Evolutionary conservation across 306 rosid genomes (phyloP).

Genomic region (Inga leiocalycina): DNA sequence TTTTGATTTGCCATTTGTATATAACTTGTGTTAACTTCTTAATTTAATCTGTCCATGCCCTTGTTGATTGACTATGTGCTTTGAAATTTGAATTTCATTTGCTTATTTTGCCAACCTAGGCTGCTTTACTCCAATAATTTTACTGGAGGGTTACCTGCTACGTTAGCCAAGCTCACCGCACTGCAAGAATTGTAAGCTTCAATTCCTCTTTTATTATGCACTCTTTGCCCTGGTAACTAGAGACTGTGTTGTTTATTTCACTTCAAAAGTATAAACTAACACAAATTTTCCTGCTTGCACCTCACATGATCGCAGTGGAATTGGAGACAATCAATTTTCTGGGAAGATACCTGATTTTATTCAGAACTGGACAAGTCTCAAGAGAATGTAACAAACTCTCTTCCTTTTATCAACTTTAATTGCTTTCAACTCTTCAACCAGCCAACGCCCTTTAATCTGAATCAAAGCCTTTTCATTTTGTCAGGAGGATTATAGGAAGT

Average conservation of each 20-base stretch:
- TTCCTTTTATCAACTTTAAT: background rate
- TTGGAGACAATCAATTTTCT: conserved; percentile 52
- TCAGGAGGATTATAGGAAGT: conserved; percentile 55
- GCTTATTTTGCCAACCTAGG: conserved; percentile 35
- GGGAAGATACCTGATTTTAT: conserved; percentile 75
- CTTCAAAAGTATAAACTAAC: background rate
- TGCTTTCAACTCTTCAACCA: conserved; percentile 21
- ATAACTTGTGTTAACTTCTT: background rate
- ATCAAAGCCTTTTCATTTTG: background rate
- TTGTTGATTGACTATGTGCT: conserved; percentile 1
- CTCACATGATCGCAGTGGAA: conserved; percentile 47
- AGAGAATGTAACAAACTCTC: background rate
- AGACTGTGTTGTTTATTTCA: background rate
- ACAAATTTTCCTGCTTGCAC: background rate
- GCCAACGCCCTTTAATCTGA: background rate
- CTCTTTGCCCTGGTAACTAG: background rate
- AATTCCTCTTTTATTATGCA: background rate
- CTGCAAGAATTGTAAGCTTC: conserved; percentile 60
- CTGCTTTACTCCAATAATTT: conserved; percentile 62
- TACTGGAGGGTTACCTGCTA: conserved; percentile 62
- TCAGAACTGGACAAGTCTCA: conserved; percentile 46
- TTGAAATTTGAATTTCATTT: background rate
- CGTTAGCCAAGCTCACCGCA: conserved; percentile 51
- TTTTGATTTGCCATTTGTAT: conserved; percentile 1
- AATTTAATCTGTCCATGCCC: background rate